phyloP scores from a whole-genome alignment of 495 filamentous ascomycete species.

The Emericellopsis terricola region DNA sequence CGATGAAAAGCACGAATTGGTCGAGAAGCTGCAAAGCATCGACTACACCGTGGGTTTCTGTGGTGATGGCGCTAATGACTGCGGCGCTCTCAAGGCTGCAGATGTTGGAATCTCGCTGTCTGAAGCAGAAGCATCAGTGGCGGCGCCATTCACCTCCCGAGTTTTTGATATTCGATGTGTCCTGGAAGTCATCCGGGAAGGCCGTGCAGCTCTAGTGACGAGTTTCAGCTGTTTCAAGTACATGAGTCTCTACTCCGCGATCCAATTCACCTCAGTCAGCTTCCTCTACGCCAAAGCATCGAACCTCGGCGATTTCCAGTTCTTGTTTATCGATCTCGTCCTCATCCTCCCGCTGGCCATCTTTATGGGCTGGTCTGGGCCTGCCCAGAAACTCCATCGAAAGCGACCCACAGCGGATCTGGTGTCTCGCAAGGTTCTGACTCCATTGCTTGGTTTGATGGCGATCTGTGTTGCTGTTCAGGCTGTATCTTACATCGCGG shows the following conservation, averaged over 20 bases:
- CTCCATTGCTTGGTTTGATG: slow-evolving; percentile 80
- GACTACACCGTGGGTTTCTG: slow-evolving; percentile 96
- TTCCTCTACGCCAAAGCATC: slow-evolving; percentile 91
- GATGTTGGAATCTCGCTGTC: slow-evolving; percentile 98
- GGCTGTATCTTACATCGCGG: slow-evolving; percentile 47
- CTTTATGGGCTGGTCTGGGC: slow-evolving; percentile 94
- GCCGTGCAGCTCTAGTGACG: slow-evolving; percentile 83
- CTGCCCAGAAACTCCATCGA: slow-evolving; percentile 56
- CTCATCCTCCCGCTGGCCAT: slow-evolving; percentile 93
- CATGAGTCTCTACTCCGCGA: slow-evolving; percentile 97
- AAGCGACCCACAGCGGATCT: slow-evolving; percentile 87
- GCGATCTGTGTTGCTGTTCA: slow-evolving; percentile 66
- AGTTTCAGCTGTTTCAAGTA: slow-evolving; percentile 99
- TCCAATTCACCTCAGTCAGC: slow-evolving; percentile 97
- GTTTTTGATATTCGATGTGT: slow-evolving; percentile 96
- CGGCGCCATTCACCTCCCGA: slow-evolving; percentile 89
- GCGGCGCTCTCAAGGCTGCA: slow-evolving; percentile 90
- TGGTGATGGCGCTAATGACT: slow-evolving; percentile 96
- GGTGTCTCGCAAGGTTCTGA: slow-evolving; percentile 84
- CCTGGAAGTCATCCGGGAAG: slow-evolving; percentile 86
- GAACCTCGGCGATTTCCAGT: slow-evolving; percentile 89
- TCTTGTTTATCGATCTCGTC: slow-evolving; percentile 83
- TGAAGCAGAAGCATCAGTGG: slow-evolving; percentile 94
- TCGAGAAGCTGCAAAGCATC: slow-evolving; percentile 91
- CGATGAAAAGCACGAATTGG: slow-evolving; percentile 95